Evolutionary conservation across 2,329 filamentous ascomycete species (phyloP), one percentile per base, ranked within the genome.

Genomic region (Trichoderma sp.): DNA sequence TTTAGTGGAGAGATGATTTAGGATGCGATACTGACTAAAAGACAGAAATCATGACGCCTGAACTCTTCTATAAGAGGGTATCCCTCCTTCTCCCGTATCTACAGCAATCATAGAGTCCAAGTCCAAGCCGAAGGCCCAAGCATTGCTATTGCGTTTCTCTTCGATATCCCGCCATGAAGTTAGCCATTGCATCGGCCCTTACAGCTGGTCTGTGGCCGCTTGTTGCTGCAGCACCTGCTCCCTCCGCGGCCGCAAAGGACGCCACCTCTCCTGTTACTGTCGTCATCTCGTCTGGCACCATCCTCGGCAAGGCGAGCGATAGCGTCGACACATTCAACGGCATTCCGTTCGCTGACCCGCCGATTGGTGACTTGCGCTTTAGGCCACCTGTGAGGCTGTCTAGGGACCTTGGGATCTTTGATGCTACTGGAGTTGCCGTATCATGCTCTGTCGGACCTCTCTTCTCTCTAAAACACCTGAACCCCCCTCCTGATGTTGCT

Each of bases 321-420:
- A 78, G 79, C 21, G 83, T 93, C 24, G 91, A 95, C 67, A 86
- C 83, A 24, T 94, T 92, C 81, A 88, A 86, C 66, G 91, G 89
- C 26, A 92, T 96, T 68, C 92, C 91, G 3, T 96, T 89, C 75
- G 91, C 91, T 2, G 82, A 92, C 69, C 85, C 91, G 1, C 92
- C 92, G 0, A 83, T 86, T 0, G 91, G 90, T 0, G 77, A 82
- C 3, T 81, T 93, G 26, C 88, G 92, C 18, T 84, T 96, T 39
- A 89, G 86, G 75, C 89, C 90, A 4, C 92, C 92, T 0, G 84
- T 88, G 74, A 76, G 70, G 34, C 79, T 92, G 18, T 87, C 83
- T 4, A 79, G 81, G 3, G 73, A 83, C 0, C 78, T 92, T 0
- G 91, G 90, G 1, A 89, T 82, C 0, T 82, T 91, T 51, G 83